Percentiles rank a stretch among this genome's conserved stretches.
phyloP scores from a whole-genome alignment of 495 filamentous ascomycete genomes.

The Talaromyces liani region DNA sequence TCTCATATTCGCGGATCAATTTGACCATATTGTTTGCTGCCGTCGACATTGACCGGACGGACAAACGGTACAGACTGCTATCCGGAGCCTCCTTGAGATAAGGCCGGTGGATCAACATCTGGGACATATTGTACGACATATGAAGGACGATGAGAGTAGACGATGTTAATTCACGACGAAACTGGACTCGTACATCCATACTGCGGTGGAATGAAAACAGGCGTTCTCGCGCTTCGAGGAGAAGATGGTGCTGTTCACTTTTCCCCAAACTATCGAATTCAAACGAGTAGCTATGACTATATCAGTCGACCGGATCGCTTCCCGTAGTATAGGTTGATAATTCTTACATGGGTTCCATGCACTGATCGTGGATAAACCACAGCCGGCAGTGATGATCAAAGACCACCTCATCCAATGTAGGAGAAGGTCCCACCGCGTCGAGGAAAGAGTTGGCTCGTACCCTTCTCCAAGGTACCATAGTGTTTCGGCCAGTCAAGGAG shows the following conservation, averaged over 20 bases:
- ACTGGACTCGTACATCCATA: background rate
- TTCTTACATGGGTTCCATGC: background rate
- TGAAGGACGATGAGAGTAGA: background rate
- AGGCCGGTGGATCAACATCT: background rate
- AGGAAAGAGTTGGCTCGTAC: background rate
- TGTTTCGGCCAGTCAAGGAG: background rate
- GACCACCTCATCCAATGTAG: background rate
- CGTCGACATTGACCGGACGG: background rate
- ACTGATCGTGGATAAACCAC: background rate
- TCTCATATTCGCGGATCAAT: background rate
- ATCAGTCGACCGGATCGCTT: background rate
- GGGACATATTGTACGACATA: constrained; percentile 1
- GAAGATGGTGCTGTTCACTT: background rate
- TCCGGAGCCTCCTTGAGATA: background rate
- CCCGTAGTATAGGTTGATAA: background rate
- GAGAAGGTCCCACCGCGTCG: background rate
- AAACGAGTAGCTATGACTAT: background rate
- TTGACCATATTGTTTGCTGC: constrained; percentile 1
- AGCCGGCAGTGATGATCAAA: background rate
- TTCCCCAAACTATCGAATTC: background rate
- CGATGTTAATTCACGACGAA: background rate
- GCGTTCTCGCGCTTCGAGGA: background rate
- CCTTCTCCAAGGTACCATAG: constrained; percentile 1
- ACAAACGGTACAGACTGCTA: background rate
- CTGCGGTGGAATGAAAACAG: background rate